phyloP scores from a whole-genome alignment of 75 land plant species.

The Adiantum capillusveneris region DNA sequence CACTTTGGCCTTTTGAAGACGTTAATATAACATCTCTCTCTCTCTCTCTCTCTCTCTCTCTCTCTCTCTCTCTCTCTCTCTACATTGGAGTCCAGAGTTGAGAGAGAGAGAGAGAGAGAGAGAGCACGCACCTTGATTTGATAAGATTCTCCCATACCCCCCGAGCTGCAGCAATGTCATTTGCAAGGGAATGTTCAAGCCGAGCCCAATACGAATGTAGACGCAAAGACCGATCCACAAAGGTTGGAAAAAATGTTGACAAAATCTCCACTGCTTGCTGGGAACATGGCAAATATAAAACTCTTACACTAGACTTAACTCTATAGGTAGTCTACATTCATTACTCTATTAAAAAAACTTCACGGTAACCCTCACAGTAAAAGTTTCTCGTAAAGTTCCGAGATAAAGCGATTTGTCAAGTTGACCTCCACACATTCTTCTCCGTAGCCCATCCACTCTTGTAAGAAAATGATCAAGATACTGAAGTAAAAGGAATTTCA shows the following conservation, averaged over 20 bases:
- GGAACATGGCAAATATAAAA: slow-evolving; percentile 3
- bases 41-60: too few relatives aligned
- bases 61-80: too few relatives aligned
- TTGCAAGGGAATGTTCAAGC: slow-evolving; percentile 53
- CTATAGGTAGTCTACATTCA: too few relatives aligned
- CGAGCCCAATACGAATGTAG: slow-evolving; percentile 84
- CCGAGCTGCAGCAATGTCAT: slow-evolving; percentile 77
- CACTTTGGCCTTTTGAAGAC: too few relatives aligned
- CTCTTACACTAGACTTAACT: not conserved
- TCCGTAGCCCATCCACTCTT: slow-evolving; percentile 72
- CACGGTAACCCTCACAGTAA: slow-evolving; percentile 55
- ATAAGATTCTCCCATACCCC: slow-evolving; percentile 88
- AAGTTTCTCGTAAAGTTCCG: slow-evolving; percentile 49
- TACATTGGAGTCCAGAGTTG: too few relatives aligned
- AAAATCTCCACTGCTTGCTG: slow-evolving; percentile 81
- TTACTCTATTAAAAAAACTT: too few relatives aligned
- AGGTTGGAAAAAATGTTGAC: slow-evolving; percentile 42
- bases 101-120: too few relatives aligned
- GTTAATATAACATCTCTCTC: too few relatives aligned
- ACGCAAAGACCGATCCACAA: slow-evolving; percentile 42
- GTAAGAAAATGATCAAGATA: slow-evolving; percentile 80
- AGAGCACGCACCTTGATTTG: slow-evolving; percentile 83
- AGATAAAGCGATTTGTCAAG: slow-evolving; percentile 21
- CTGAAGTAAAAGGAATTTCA: slow-evolving; percentile 27
- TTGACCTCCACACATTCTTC: slow-evolving; percentile 31